These are phyloP conservation scores for Dictyostelium brefeldianum DNA, from an alignment of 78 protist genomes.

Conservation along the genomic window DNA sequence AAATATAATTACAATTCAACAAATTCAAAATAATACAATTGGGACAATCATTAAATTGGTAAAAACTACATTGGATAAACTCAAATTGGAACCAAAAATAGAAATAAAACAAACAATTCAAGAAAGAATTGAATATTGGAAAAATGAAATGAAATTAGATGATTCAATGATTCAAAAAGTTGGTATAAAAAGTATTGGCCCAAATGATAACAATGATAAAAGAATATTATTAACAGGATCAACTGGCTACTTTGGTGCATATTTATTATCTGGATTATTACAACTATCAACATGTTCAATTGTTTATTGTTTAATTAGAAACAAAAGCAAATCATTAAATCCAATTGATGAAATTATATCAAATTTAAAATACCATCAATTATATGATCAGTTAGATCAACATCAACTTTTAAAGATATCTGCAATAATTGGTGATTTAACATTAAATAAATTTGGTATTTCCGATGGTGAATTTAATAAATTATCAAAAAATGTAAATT, in stretches of 20 bases:
- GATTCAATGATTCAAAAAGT: not conserved
- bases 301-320: conserved; percentile 55
- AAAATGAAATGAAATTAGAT: conserved; percentile 38
- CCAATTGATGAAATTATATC: not conserved
- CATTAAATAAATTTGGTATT: not conserved
- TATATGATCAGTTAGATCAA: not conserved
- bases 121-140: not conserved
- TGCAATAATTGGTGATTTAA: conserved; percentile 3
- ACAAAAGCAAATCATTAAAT: not conserved
- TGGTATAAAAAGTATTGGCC: not conserved
- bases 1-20: conserved; percentile 42
- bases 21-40: conserved; percentile 37
- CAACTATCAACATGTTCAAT: not conserved
- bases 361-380: not conserved
- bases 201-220: not conserved
- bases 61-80: not conserved
- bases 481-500: conserved; percentile 17
- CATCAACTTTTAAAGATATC: not conserved
- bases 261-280: conserved; percentile 13
- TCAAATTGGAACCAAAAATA: not conserved
- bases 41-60: conserved; percentile 16
- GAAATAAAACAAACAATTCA: not conserved
- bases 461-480: not conserved
- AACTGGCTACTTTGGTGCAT: conserved; percentile 39
- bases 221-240: conserved; percentile 47